Conservation (phyloP, 805 yeast species). For the Wickerhamomyces canadensis region DNA sequence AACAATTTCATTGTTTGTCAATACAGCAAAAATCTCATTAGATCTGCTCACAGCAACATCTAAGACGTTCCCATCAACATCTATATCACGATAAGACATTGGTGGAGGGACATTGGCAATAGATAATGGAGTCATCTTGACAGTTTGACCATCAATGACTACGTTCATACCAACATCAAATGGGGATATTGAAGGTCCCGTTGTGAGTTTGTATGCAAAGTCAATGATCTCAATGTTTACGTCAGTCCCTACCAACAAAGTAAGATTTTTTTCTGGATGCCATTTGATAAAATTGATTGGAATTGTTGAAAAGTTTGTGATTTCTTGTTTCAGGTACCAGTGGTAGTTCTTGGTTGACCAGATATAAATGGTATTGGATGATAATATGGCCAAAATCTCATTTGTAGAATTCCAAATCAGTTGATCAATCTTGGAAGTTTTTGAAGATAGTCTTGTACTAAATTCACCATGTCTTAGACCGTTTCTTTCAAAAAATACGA, state of each 20-base stretch:
- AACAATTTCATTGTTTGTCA: constrained; percentile 41
- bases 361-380: constrained; percentile 60
- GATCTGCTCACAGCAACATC: constrained; percentile 61
- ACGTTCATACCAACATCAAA: constrained; percentile 71
- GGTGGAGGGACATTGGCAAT: constrained; percentile 96
- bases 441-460: constrained; percentile 53
- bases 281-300: constrained; percentile 53
- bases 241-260: constrained; percentile 59
- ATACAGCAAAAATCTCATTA: constrained; percentile 53
- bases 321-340: constrained; percentile 89
- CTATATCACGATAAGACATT: constrained; percentile 64
- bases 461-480: constrained; percentile 91
- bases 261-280: constrained; percentile 86
- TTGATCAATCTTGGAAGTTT: constrained; percentile 38
- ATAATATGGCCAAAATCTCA: constrained; percentile 68
- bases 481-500: constrained; percentile 86
- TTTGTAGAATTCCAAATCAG: constrained; percentile 79
- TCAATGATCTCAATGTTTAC: constrained; percentile 55
- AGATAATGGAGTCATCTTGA: constrained; percentile 75
- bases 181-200: constrained; percentile 68
- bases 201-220: constrained; percentile 53
- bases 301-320: constrained; percentile 29
- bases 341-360: constrained; percentile 94
- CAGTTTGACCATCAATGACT: constrained; percentile 72
- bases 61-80: constrained; percentile 45